Evolutionary conservation across 768 basidiomycete species (phyloP).

Genomic region (Polyporus arcularius): DNA sequence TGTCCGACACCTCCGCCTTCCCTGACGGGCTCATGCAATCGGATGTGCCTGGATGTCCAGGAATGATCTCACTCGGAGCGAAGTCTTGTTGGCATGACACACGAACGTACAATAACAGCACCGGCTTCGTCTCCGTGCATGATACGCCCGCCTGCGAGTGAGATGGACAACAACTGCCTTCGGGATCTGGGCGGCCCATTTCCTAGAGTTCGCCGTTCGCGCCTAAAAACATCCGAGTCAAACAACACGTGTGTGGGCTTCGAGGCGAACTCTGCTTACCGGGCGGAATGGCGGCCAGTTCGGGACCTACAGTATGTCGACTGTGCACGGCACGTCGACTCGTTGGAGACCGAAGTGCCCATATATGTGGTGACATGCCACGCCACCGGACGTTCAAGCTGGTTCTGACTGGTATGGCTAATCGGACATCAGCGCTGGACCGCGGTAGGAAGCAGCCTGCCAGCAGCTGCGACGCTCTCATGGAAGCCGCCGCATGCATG

Average conservation of each 20-base stretch:
- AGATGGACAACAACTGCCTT: too few species aligned
- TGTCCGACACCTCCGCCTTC: neutral
- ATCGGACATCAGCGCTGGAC: neutral
- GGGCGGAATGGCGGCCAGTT: neutral
- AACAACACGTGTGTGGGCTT: neutral
- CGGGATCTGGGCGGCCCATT: too few species aligned
- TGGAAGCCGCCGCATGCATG: neutral
- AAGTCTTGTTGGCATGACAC: slow-evolving; percentile 18
- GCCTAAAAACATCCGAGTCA: neutral
- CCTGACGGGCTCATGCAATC: neutral
- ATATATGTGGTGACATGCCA: neutral
- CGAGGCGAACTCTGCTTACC: neutral
- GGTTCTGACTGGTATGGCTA: neutral
- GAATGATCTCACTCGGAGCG: slow-evolving; percentile 1
- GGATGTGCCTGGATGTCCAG: slow-evolving; percentile 3
- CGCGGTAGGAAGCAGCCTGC: neutral
- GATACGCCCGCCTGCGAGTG: slow-evolving; percentile 5
- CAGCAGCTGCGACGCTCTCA: neutral
- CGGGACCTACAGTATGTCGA: neutral
- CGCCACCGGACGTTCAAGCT: neutral
- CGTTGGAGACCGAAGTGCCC: neutral
- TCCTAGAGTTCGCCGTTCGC: neutral
- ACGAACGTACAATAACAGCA: neutral
- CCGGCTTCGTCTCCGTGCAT: slow-evolving; percentile 10
- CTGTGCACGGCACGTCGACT: neutral